Evolutionary conservation across 2,329 filamentous ascomycete species (phyloP).

Genomic region (Cylindrodendrum hubeiense): DNA sequence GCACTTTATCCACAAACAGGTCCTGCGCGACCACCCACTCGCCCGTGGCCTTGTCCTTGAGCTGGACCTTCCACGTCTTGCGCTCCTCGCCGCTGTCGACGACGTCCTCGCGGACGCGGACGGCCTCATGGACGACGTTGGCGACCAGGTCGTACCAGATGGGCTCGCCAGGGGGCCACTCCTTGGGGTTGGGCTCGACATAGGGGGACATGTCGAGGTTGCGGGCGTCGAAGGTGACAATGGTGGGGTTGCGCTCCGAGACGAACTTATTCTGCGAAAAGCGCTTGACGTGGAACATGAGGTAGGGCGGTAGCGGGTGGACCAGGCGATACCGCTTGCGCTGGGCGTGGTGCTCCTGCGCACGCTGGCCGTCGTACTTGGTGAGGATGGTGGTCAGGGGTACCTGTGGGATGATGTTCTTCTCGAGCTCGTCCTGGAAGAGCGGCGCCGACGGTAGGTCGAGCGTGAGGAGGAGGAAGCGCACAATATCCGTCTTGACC

Average conservation of each 20-base stretch:
- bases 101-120: constrained; percentile 83
- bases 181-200: constrained; percentile 84
- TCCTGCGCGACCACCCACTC: constrained; percentile 97
- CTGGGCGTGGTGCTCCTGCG: constrained; percentile 90
- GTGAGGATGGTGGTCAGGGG: constrained; percentile 84
- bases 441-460: constrained; percentile 92
- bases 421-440: constrained; percentile 94
- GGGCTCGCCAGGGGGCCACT: constrained; percentile 81
- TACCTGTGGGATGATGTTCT: constrained; percentile 96
- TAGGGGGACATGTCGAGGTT: constrained; percentile 89
- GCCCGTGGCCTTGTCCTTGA: constrained; percentile 82
- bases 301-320: constrained; percentile 90
- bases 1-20: constrained; percentile 89
- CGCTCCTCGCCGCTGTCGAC: constrained; percentile 88
- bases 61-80: constrained; percentile 94
- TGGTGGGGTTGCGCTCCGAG: constrained; percentile 94
- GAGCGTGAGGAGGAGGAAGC: constrained; percentile 92
- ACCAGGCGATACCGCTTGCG: constrained; percentile 90
- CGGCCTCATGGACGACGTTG: constrained; percentile 91
- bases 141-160: constrained; percentile 96
- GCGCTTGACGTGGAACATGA: constrained; percentile 96
- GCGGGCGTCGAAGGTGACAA: constrained; percentile 92
- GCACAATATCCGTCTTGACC: constrained; percentile 80
- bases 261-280: constrained; percentile 98
- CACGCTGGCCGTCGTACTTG: constrained; percentile 91